These are phyloP conservation scores for Epichloe gansuensis DNA, from an alignment of 2,329 filamentous ascomycete species.

Conservation along the genomic window DNA sequence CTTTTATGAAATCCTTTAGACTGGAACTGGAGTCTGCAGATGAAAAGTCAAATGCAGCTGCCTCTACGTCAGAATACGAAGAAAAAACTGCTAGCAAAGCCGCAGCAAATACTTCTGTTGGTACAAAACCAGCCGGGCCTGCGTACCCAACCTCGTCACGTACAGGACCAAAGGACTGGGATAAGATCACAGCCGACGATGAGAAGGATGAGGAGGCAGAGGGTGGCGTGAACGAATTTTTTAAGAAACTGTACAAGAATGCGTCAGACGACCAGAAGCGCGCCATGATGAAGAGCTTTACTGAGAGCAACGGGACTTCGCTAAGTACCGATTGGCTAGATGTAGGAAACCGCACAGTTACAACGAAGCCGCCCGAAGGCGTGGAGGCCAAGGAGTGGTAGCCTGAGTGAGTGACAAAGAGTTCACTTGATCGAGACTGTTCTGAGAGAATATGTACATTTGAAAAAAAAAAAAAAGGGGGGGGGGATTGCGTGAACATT, in stretches of 20 bases:
- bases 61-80: not conserved
- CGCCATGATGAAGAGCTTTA: conserved; percentile 96
- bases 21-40: not conserved
- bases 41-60: not conserved
- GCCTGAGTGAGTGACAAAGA: not conserved
- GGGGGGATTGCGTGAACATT: no score
- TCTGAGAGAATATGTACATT: no score
- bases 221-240: conserved; percentile 64
- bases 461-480: not conserved
- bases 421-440: no score
- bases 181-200: conserved; percentile 49
- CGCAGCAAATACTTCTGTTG: not conserved
- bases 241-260: conserved; percentile 74
- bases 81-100: not conserved
- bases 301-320: conserved; percentile 85
- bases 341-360: conserved; percentile 58
- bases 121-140: conserved; percentile 24
- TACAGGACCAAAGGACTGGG: conserved; percentile 81
- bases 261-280: conserved; percentile 69
- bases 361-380: conserved; percentile 62
- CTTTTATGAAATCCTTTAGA: not conserved
- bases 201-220: conserved; percentile 47
- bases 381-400: conserved; percentile 64
- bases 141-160: conserved; percentile 80
- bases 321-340: conserved; percentile 88